Base-by-base conservation (phyloP, 2,329 filamentous ascomycete genomes). In the Alternaria sp. region DNA sequence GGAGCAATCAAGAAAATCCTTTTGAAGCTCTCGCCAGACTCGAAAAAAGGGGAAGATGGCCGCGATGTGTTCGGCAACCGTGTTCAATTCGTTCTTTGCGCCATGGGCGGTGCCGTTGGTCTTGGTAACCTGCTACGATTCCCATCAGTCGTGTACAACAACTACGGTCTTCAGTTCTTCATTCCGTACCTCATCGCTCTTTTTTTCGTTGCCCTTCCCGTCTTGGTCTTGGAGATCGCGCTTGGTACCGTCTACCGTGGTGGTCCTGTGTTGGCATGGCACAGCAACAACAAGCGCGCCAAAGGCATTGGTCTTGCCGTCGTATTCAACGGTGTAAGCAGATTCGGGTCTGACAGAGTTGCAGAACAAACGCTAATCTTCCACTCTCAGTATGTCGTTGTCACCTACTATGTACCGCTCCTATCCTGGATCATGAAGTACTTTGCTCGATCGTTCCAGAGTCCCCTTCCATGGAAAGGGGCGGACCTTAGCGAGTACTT, bases 241-340 rank as follows among this genome's bases (percentile, higher is more conserved):
- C 60, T 65, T 25, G 66, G 67, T 5, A 60, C 63, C n/a, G 67
- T 64, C 16, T 69, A 66, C 45, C 68, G 65, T 36, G 65, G 66
- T 20, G 66, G 68, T 30, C 60, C 62, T 3, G 61, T 69, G n/a
- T 56, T 66, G 4, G 68, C 68, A 8, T 69, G 59, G 56, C 64
- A 70, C 43, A 60, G 62, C 52, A 60, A 67, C 41, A 67, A 65
- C 49, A 63, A 62, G 28, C 57, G 66, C 22, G 44, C 64, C 7
- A 61, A 62, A 41, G 68, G 66, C 20, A 63, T 64, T 2, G 65
- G 68, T 7, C 46, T 61, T 7, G 61, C 54, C 9, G 49, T 64
- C 18, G 55, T 53, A 2, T 54, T 61, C 55, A 51, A 68, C 27
- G 63, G 59, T 10, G 53, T 65, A 14, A 57, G 63, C 12, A 50